phyloP scores from a whole-genome alignment of 129 eudicot genomes.

The Saposhnikovia divaricata region DNA sequence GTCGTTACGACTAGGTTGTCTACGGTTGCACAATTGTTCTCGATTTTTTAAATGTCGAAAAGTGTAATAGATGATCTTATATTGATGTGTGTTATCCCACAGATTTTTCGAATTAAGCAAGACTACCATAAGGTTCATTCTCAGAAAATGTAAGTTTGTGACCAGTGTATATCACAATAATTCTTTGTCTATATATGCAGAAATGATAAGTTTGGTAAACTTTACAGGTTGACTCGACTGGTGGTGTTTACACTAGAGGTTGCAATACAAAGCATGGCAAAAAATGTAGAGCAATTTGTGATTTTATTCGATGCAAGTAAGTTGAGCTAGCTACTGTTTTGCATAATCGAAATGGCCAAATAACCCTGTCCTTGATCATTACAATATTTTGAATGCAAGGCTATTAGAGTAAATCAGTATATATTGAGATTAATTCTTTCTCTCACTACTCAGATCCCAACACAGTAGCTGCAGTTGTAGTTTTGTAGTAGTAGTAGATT shows the following conservation, averaged over 20 bases:
- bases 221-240: slow-evolving; percentile 69
- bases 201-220: not conserved
- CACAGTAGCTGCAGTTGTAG: slow-evolving; percentile 13
- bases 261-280: slow-evolving; percentile 87
- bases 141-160: slow-evolving; percentile 63
- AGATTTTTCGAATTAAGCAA: slow-evolving; percentile 91
- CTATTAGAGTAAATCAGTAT: not conserved
- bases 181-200: not conserved
- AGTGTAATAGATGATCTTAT: not conserved
- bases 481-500: not conserved
- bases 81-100: not conserved
- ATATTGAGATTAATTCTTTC: not conserved
- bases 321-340: slow-evolving; percentile 6
- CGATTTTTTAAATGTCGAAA: too few relatives aligned
- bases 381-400: not conserved
- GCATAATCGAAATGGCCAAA: not conserved
- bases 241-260: slow-evolving; percentile 93
- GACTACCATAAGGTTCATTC: slow-evolving; percentile 85
- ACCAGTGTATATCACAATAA: not conserved
- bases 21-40: too few relatives aligned
- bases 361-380: not conserved
- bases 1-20: not conserved
- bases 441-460: slow-evolving; percentile 11
- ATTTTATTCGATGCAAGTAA: slow-evolving; percentile 94
- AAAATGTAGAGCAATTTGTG: slow-evolving; percentile 74